phyloP scores from a whole-genome alignment of 2,329 filamentous ascomycete genomes.

The Colletotrichum kahawae region DNA sequence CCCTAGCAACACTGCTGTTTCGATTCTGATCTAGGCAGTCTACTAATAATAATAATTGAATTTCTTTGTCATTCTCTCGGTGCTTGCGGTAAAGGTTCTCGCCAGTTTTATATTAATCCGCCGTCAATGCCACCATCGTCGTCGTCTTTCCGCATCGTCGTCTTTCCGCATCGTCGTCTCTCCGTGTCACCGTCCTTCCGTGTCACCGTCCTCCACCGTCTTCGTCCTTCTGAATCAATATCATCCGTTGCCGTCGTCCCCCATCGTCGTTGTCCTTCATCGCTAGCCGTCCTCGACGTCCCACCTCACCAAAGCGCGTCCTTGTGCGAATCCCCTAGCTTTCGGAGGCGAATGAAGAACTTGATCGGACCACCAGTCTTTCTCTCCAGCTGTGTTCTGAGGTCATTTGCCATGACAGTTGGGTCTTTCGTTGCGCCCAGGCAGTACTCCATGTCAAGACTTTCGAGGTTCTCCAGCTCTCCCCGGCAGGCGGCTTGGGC shows the following conservation, averaged over 20 bases:
- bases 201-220: too few species aligned
- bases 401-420: not conserved
- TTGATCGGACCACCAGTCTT: not conserved
- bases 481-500: not conserved
- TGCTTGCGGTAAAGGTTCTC: not conserved
- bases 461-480: not conserved
- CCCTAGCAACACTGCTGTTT: conserved; percentile 40
- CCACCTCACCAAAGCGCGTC: not conserved
- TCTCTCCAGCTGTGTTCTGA: not conserved
- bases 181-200: too few species aligned
- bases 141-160: not conserved
- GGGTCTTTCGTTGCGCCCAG: not conserved
- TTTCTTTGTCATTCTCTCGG: not conserved
- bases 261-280: too few species aligned
- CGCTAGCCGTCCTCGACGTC: not conserved
- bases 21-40: conserved; percentile 26
- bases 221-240: not conserved
- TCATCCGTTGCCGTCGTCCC: not conserved
- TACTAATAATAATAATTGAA: not conserved
- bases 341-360: not conserved
- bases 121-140: not conserved
- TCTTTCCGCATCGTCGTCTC: too few species aligned
- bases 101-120: not conserved
- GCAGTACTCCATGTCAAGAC: not conserved
- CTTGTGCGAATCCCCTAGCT: not conserved